Evolutionary conservation across 2,329 filamentous ascomycete species (phyloP), one percentile per base, ranked within the genome.

Genomic region (Graphium sp.): DNA sequence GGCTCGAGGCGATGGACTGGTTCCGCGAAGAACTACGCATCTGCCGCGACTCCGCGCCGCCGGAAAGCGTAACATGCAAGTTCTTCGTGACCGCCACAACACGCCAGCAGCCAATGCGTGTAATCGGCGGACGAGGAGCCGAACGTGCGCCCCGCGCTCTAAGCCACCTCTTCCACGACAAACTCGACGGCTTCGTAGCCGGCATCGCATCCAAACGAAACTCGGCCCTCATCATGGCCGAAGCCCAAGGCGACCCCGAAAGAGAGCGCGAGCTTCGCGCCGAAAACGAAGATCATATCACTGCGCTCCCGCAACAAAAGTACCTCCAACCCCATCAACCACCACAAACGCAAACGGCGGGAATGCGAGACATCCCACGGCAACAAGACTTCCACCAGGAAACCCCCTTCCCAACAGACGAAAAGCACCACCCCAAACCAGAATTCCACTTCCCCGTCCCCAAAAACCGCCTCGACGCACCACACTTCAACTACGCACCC

Each of bases 1-100:
- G 80, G 32, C 73, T 89, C 10, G 87, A 94, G 49, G 82, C 83
- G 1, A 83, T 95, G 74, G 83, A 94, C 47, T 95, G 87, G 87
- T 95, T 94, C 62, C 80, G 82, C 38, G 85, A 94, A 52, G 87
- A 94, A 49, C 62, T 94, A 33, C 71, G 84, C 26, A 92, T 94
- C 42, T 93, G 87, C 53, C 71, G 83, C 41, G 82, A 94, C 50
- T 77, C 74, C 28, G 85, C 87, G 7, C 87, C 87, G 2, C 79
- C 81, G 1, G 82, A 89, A 45, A 78, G 80, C 18, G 80, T 94
- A 7, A 81, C 80, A 15, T 94, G 85, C 58, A 85, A 92, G 48
- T 94, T 94, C 59, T 94, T 83, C 52, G 80, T 94, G 39, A 95
- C 87, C 0, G 72, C 77, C 1, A 68, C 83, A 6, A 76, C 79